These are phyloP conservation scores for Mycena olivaceomarginata DNA, from an alignment of 768 basidiomycete species.

Conservation along the genomic window DNA sequence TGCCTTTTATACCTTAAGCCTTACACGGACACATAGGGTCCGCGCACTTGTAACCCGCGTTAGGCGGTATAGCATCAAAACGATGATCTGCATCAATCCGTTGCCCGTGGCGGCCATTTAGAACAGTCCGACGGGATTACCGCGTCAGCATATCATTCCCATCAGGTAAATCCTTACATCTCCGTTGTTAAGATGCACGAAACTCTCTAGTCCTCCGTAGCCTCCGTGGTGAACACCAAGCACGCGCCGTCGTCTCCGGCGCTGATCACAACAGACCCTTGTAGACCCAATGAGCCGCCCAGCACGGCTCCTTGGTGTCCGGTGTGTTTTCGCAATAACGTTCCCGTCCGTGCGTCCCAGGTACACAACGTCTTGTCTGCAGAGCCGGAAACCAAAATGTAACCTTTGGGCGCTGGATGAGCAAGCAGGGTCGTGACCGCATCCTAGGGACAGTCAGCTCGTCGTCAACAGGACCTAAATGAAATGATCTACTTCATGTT, in stretches of 20 bases:
- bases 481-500: constrained; percentile 78
- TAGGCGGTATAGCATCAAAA: neutral
- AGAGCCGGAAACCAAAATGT: constrained; percentile 90
- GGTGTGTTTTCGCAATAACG: constrained; percentile 84
- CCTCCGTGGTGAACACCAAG: constrained; percentile 86
- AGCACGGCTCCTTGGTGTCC: constrained; percentile 90
- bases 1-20: constrained; percentile 27
- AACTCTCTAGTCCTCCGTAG: constrained; percentile 56
- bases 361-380: constrained; percentile 92
- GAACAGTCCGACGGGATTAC: neutral
- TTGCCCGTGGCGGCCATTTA: constrained; percentile 33
- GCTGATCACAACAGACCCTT: constrained; percentile 86
- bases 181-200: neutral
- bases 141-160: neutral
- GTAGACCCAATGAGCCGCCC: constrained; percentile 80
- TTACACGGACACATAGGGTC: neutral
- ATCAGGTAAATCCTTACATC: constrained; percentile 13
- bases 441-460: constrained; percentile 66
- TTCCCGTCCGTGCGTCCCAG: constrained; percentile 94
- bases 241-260: constrained; percentile 94
- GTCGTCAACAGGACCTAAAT: constrained; percentile 1
- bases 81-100: constrained; percentile 12
- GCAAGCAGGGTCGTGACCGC: constrained; percentile 88
- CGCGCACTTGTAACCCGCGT: neutral
- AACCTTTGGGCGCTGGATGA: constrained; percentile 83